These are phyloP conservation scores for Balansia obtecta DNA, from an alignment of 2,329 filamentous ascomycete species.

Conservation along the genomic window DNA sequence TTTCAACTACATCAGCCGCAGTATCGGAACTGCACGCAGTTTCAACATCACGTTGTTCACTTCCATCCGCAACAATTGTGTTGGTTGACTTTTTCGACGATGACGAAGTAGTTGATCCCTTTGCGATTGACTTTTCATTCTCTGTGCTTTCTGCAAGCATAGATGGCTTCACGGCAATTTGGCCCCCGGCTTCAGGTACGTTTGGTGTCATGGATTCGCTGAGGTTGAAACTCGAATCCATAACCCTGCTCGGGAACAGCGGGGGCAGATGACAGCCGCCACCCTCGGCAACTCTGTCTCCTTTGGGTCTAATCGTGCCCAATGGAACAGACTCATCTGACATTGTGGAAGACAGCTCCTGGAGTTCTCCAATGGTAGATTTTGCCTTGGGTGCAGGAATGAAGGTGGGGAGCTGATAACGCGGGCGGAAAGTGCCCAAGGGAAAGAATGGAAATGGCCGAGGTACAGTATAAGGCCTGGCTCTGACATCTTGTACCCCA, in stretches of 20 bases:
- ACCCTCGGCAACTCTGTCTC: background rate
- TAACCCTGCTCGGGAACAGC: constrained; percentile 7
- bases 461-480: background rate
- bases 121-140: background rate
- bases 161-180: background rate
- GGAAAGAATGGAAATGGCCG: background rate
- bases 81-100: constrained; percentile 1
- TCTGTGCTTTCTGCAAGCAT: background rate
- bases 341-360: constrained; percentile 3
- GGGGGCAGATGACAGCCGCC: constrained; percentile 5
- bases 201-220: constrained; percentile 1
- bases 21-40: background rate
- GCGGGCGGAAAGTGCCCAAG: constrained; percentile 8
- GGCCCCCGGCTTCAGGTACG: background rate
- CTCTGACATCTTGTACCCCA: background rate
- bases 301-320: background rate
- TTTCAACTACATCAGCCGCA: background rate
- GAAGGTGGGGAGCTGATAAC: constrained; percentile 9
- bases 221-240: constrained; percentile 4
- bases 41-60: background rate
- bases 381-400: constrained; percentile 5
- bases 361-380: constrained; percentile 7
- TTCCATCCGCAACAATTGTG: background rate
- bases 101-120: background rate
- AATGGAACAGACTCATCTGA: constrained; percentile 1